Base-by-base conservation (phyloP, 495 filamentous ascomycete species). In the Penicillium cosmopolitanum region DNA sequence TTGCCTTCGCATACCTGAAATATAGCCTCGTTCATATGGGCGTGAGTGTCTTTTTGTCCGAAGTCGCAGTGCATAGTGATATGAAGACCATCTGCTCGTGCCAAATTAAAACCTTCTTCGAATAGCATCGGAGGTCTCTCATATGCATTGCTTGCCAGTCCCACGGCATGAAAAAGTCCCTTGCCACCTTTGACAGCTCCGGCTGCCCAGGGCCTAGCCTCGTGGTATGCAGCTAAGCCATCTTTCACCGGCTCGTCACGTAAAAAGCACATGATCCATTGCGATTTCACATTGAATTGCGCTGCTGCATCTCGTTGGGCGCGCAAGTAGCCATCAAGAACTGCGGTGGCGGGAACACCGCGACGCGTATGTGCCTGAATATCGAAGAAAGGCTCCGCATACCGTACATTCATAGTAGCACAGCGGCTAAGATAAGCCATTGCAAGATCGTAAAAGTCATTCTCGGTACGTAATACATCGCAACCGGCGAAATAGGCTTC, bases 61-160 rank as follows among this genome's bases (percentile, higher is more conserved):
- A 78, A 75, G 47, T 79, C 77, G 59, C 77, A 79, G 51, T 80
- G 77, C 69, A 71, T 71, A 4, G 77, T 79, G 12, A 79, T 56
- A 43, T 70, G 70, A 42, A 79, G 58, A 0, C 76, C 77, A 50
- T 76, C 75, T 12, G 60, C 57, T 18, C 61, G 62, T 5, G 77
- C 77, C 5, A 71, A 57, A 36, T 13, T 25, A 61, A 73, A 78
- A 0, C 66, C 70, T 35, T 72, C 70, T 44, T 74, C 68, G 46
- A 80, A 79, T 28, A 77, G 63, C 59, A 67, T 58, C 0, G 76
- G 76, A 3, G 76, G 77, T 12, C 71, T 61, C 40, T 72, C 66
- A 51, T 72, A 72, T 43, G 75, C 77, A 55, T 78, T 75, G 44
- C 73, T 75, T 16, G 75, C 76, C 5, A 79, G 63, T 12, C 77